Evolutionary conservation across 805 yeast species (phyloP).

Genomic region (Hanseniaspora lachancei): DNA sequence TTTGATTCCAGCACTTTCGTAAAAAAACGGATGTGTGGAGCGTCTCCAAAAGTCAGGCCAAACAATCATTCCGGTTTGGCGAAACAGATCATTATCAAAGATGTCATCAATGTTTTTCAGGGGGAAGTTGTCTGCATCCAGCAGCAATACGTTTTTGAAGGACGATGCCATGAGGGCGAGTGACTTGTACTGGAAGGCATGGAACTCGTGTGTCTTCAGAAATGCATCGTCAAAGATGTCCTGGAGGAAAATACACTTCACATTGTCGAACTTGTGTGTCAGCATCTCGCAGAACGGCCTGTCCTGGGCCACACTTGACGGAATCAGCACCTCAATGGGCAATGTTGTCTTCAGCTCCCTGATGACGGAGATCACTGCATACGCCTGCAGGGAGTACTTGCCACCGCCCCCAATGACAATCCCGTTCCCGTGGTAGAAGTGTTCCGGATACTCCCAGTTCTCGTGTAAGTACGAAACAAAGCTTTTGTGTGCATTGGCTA

Average conservation of each 20-base stretch:
- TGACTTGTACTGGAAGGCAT: conserved; percentile 56
- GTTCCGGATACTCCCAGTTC: neutral
- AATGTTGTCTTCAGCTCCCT: conserved; percentile 45
- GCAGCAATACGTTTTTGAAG: conserved; percentile 54
- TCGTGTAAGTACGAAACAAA: neutral
- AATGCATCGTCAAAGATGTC: conserved; percentile 41
- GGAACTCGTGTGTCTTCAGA: conserved; percentile 36
- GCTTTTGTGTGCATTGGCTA: neutral
- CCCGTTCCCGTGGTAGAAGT: conserved; percentile 26
- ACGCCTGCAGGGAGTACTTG: conserved; percentile 56
- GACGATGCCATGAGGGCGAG: conserved; percentile 59
- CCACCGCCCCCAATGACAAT: conserved; percentile 73
- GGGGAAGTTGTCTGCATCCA: conserved; percentile 70
- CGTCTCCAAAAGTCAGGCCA: conserved; percentile 91
- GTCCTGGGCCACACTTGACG: conserved; percentile 50
- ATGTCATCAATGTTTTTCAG: conserved; percentile 48
- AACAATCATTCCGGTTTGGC: conserved; percentile 37
- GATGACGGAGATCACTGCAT: conserved; percentile 49
- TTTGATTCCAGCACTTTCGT: conserved; percentile 50
- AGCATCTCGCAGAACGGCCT: conserved; percentile 51
- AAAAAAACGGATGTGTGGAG: conserved; percentile 61
- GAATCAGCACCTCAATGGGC: conserved; percentile 70
- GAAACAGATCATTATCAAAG: conserved; percentile 46
- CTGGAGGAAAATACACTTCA: conserved; percentile 52
- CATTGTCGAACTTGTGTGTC: conserved; percentile 34